Base-by-base conservation (phyloP, 139 green algal genomes). In the Astrephomene gubernaculifera region DNA sequence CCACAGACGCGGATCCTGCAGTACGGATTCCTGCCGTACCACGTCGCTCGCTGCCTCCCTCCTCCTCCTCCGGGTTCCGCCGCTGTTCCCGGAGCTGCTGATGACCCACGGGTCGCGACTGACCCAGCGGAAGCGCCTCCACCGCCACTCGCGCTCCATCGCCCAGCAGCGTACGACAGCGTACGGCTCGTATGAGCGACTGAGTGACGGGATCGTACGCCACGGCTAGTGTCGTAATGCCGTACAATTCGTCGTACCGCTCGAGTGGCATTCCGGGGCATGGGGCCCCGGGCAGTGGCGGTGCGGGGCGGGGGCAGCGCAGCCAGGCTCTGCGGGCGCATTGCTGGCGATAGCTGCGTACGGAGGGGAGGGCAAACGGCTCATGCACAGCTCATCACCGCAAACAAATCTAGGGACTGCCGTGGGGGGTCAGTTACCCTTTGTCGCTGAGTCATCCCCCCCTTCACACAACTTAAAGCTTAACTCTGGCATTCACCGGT, bases 321-420 rank as follows among this genome's bases (percentile, higher is more conserved):
- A 84, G 60, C 0, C 61, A 61, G 0, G 31, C 63, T 12, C 31
- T 31, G 19, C 78, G 61, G 41, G 41, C 27, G 63, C 39, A 52
- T 41, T 84, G 78, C 19, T 64, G 31, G 3, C 78, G 78, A 21
- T 53, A 84, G 43, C 78, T 83, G 76, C 21, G n/a, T 38, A 21
- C 27, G 21, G 29, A 7, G 27, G 29, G 27, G 29, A 43, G 5
- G 43, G 38, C 68, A 57, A 25, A 17, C 17, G 49, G 49, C 14
- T 17, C 49, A 57, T 57, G 14, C 14, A 17, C 49, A 57, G 49
- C 49, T n/a, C n/a, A n/a, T n/a, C n/a, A n/a, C n/a, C n/a, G n/a
- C n/a, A n/a, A n/a, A n/a, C n/a, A n/a, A n/a, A n/a, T n/a, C n/a
- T n/a, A n/a, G n/a, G n/a, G n/a, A n/a, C n/a, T n/a, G n/a, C n/a